Base-by-base conservation (phyloP, 768 basidiomycete species). In the Xerocomus brunneocitrinus region DNA sequence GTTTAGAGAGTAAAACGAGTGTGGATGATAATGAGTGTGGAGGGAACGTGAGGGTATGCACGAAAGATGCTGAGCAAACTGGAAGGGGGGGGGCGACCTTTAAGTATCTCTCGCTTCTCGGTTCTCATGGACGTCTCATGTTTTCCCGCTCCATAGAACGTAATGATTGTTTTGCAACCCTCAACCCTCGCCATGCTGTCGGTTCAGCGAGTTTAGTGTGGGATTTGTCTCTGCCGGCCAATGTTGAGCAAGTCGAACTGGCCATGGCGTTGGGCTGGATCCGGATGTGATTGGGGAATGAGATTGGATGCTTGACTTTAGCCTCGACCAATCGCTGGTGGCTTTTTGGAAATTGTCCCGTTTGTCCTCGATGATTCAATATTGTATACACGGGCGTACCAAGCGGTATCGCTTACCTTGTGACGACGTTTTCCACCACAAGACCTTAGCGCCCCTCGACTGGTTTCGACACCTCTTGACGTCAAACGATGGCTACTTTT, bases 31-130 rank as follows among this genome's bases (percentile, higher is more conserved):
- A 45, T 30, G 44, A 45, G n/a, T 31, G 32, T 59, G 35, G 46
- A 55, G 40, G n/a, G 58, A 49, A n/a, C 41, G 60, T 40, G 24
- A 38, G 44, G 39, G 13, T 12, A 28, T 34, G 34, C 46, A 30
- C 25, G 43, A 25, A 24, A n/a, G 8, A n/a, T 5, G n/a, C 10
- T 12, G 24, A 27, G 25, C 8, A 13, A 13, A 13, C 8, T 42
- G 39, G 8, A 5, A 40, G 22, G 16, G 19, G 9, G 43, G 8
- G 28, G 43, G 5, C 24, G 9, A 41, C 12, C 30, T 4, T 44
- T 45, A 45, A 45, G n/a, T 45, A 45, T 13, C n/a, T n/a, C 12
- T 41, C 40, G 22, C 24, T 25, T 10, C 10, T 41, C 12, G 22
- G 40, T 24, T 24, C 24, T 12, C 40, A 41, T 12, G 4, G 16